phyloP scores from a whole-genome alignment of 75 land plant genomes.

The Adiantum capillusveneris region DNA sequence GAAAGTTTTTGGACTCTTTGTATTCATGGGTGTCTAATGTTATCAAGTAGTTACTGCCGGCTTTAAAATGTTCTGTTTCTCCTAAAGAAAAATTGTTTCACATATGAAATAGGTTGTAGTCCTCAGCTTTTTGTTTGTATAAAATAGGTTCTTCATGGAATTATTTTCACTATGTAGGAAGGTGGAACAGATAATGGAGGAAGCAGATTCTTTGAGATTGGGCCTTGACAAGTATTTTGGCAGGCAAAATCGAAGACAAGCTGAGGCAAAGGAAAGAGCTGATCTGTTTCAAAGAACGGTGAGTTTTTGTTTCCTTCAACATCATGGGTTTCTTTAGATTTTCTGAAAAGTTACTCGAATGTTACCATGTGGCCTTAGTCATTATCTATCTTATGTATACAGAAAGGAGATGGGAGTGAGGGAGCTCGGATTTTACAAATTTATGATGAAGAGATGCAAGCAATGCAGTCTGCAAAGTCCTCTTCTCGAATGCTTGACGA shows the following conservation, averaged over 20 bases:
- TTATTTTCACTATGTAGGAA: too few relatives aligned
- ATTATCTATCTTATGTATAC: neutral
- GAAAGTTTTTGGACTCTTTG: too few relatives aligned
- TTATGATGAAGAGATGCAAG: conserved; percentile 82
- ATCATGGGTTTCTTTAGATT: too few relatives aligned
- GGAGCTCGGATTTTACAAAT: conserved; percentile 56
- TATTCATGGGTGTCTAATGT: too few relatives aligned
- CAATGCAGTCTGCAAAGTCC: conserved; percentile 67
- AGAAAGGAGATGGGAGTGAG: conserved; percentile 8
- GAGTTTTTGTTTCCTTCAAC: conserved; percentile 15
- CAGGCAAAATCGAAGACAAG: conserved; percentile 56
- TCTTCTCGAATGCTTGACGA: conserved; percentile 75
- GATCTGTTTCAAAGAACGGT: conserved; percentile 81
- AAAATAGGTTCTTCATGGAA: too few relatives aligned
- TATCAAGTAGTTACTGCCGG: too few relatives aligned
- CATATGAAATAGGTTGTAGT: too few relatives aligned
- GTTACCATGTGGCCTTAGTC: too few relatives aligned
- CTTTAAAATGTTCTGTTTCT: too few relatives aligned
- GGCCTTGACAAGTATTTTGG: conserved; percentile 63
- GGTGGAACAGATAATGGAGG: conserved; percentile 85
- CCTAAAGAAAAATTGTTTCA: too few relatives aligned
- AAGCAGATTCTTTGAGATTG: conserved; percentile 71
- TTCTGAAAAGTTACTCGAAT: too few relatives aligned
- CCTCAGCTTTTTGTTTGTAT: too few relatives aligned
- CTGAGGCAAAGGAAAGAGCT: conserved; percentile 85